A percentile compares a stretch with the other conserved stretches of the same genome.
These are phyloP conservation scores for Prunus kanzakura DNA, from an alignment of 306 rosid genomes.

Conservation along the genomic window DNA sequence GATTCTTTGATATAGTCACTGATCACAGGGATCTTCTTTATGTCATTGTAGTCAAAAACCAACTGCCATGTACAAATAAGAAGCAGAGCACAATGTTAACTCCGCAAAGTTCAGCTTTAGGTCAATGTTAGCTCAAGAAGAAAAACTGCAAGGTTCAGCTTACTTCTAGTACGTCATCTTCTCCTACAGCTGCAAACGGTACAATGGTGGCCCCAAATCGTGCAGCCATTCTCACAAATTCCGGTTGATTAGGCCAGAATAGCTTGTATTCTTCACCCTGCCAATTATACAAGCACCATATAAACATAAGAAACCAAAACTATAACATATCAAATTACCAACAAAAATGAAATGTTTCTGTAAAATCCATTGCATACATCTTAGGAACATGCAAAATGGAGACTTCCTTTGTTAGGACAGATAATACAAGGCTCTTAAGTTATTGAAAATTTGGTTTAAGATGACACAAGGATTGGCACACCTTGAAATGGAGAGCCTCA, in stretches of 20 bases:
- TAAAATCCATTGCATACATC: not conserved
- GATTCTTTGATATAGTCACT: conserved; percentile 31
- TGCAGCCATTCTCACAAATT: conserved; percentile 97
- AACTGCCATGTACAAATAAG: conserved; percentile 48
- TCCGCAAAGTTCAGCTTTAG: not conserved
- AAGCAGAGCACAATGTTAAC: conserved; percentile 24
- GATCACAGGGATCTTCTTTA: conserved; percentile 55
- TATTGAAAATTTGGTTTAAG: not conserved
- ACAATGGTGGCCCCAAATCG: conserved; percentile 90
- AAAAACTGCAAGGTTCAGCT: conserved; percentile 19
- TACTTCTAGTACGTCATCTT: conserved; percentile 79
- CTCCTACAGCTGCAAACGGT: conserved; percentile 94
- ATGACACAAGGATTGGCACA: conserved; percentile 23
- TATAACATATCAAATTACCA: not conserved
- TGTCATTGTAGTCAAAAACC: conserved; percentile 67
- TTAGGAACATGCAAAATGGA: not conserved
- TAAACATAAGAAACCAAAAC: conserved; percentile 10
- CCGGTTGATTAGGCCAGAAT: conserved; percentile 84
- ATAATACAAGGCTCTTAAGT: too few species aligned
- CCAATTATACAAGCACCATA: conserved; percentile 20
- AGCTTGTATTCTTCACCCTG: conserved; percentile 89
- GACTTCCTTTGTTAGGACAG: not conserved
- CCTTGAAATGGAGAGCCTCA: conserved; percentile 91
- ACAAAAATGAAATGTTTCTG: not conserved
- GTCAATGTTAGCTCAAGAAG: conserved; percentile 8